Evolutionary conservation across 768 basidiomycete genomes (phyloP), one percentile per base, ranked within the genome.

Genomic region (Lactarius akahatsu): DNA sequence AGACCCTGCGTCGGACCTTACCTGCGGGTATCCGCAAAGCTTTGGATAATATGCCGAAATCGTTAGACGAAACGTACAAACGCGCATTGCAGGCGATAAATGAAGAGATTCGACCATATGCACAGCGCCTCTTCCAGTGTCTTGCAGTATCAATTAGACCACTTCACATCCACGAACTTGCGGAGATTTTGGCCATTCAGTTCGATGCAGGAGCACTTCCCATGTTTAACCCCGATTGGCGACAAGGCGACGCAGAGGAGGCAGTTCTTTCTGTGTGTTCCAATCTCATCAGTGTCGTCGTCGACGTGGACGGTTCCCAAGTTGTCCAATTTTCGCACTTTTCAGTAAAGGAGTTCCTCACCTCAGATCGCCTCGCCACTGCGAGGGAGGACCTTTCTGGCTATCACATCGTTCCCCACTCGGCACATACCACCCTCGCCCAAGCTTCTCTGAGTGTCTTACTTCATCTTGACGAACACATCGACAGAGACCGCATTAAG

Each of bases 261-360:
- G 59, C 34, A 2, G 40, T 66, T 1, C 34, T 57, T 2, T 61
- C 55, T 3, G 47, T 11, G 0, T 66, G 65, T 15, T 50, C 65
- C 9, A 66, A 43, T 2, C 28, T 66, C 8, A 57, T 66, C n/a
- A 4, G 41, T 20, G 30, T 66, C 1, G 30, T 66, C 1, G 45
- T 62, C 18, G 8, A 62, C 9, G 28, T 45, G 41, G 18, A 32
- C 9, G 47, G 13, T 11, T 52, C 28, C 2, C 13, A 10, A 20
- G 16, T 59, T 16, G 52, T 66, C 16, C 60, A 66, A n/a, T 66
- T 66, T 26, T 11, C 65, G 5, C 65, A 66, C 32, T 57, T 66
- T 36, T 61, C 65, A 0, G 65, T 66, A 2, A 66, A 52, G 38
- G 65, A 66, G 9, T 66, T 56, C 41, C 18, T 65, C 23, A 61